Conservation (phyloP, 768 basidiomycete genomes). For the Daedaleopsis nitida region DNA sequence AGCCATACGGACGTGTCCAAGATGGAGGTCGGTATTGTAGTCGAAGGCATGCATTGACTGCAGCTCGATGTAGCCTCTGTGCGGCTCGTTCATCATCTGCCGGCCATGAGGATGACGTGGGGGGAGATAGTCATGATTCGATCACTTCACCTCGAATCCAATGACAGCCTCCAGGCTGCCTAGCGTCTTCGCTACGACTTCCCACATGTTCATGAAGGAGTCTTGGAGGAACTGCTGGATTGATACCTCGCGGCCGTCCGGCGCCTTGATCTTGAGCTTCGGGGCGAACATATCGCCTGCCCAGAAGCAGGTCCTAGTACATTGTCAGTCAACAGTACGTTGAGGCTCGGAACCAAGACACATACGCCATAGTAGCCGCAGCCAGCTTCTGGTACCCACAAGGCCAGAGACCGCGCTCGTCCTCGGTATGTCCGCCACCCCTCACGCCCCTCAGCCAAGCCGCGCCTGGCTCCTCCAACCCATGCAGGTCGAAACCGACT, state of each 20-base stretch:
- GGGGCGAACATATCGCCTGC: conserved; percentile 87
- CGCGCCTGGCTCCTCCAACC: conserved; percentile 79
- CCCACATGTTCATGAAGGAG: conserved; percentile 78
- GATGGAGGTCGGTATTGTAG: conserved; percentile 93
- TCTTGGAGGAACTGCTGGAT: conserved; percentile 85
- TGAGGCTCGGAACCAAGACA: conserved; percentile 21
- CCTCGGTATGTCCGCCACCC: conserved; percentile 73
- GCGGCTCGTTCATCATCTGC: conserved; percentile 93
- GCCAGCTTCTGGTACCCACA: conserved; percentile 92
- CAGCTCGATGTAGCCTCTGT: conserved; percentile 87
- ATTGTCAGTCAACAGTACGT: not conserved
- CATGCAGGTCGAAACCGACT: conserved; percentile 82
- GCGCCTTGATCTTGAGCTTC: conserved; percentile 57
- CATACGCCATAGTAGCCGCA: conserved; percentile 91
- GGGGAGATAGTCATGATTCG: no score
- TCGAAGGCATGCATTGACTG: conserved; percentile 83
- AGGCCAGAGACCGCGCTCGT: conserved; percentile 87
- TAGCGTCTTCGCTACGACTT: conserved; percentile 63
- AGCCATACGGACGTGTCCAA: conserved; percentile 72
- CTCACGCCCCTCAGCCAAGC: conserved; percentile 86
- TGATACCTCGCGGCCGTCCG: conserved; percentile 51
- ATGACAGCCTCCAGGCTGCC: conserved; percentile 78
- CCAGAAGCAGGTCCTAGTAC: conserved; percentile 87
- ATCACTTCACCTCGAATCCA: conserved; percentile 79
- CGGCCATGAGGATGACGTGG: not conserved